Conservation (phyloP, 306 rosid species). For the Vachellia pachyceras region DNA sequence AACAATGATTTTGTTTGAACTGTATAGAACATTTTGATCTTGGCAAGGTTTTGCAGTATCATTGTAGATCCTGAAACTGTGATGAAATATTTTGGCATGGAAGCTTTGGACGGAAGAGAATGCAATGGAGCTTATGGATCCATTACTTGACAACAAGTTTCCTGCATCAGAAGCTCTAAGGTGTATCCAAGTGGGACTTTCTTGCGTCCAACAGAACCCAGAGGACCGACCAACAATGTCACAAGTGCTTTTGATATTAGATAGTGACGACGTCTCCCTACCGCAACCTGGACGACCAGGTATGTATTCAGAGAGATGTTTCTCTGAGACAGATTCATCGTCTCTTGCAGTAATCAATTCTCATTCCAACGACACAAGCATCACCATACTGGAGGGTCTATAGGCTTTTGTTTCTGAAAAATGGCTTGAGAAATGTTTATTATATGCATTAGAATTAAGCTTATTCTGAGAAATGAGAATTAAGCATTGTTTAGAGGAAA, state of each 20-base stretch:
- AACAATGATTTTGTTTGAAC: neutral
- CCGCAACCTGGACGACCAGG: conserved; percentile 45
- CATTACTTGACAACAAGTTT: conserved; percentile 17
- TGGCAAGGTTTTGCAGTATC: neutral
- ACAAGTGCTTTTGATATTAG: conserved; percentile 52
- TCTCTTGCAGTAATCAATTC: conserved; percentile 5
- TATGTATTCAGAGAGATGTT: conserved; percentile 26
- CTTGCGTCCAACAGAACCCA: conserved; percentile 55
- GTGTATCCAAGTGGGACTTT: conserved; percentile 59
- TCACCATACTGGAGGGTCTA: conserved; percentile 6
- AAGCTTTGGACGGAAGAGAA: conserved; percentile 62
- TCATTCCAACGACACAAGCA: neutral
- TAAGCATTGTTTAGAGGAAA: neutral
- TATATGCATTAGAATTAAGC: neutral
- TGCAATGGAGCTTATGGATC: conserved; percentile 54
- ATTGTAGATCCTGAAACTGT: neutral
- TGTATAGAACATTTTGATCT: neutral
- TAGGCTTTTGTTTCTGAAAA: neutral
- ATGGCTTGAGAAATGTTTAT: neutral
- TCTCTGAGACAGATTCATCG: conserved; percentile 10
- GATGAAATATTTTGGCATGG: conserved; percentile 39
- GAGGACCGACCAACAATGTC: conserved; percentile 69
- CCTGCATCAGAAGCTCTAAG: conserved; percentile 34
- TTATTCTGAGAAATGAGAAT: neutral
- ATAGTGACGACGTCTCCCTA: conserved; percentile 41